Conservation (phyloP, 2,329 filamentous ascomycete species). For the Xylaria multiplex region DNA sequence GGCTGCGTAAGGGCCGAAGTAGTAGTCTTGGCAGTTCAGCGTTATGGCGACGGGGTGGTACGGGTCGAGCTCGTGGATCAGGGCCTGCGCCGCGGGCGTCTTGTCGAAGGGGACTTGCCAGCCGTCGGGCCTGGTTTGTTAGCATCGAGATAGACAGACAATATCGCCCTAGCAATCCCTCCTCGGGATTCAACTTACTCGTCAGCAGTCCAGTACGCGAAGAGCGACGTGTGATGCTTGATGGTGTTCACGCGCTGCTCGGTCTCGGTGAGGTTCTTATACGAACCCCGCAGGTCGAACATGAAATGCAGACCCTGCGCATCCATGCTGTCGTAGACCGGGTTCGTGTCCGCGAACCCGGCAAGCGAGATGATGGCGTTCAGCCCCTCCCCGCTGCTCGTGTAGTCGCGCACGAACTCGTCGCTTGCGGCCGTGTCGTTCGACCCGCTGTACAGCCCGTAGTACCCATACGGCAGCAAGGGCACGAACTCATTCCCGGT, state of each 20-base stretch:
- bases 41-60: slow-evolving; percentile 70
- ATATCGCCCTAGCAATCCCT: not conserved
- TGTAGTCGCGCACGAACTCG: slow-evolving; percentile 54
- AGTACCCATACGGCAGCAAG: slow-evolving; percentile 58
- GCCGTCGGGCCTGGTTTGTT: slow-evolving; percentile 59
- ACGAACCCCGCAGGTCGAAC: slow-evolving; percentile 58
- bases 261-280: slow-evolving; percentile 56
- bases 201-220: slow-evolving; percentile 59
- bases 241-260: slow-evolving; percentile 53
- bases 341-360: slow-evolving; percentile 51
- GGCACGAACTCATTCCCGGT: slow-evolving; percentile 53
- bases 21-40: slow-evolving; percentile 71
- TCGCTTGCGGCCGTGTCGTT: slow-evolving; percentile 40
- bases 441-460: slow-evolving; percentile 54
- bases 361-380: slow-evolving; percentile 59
- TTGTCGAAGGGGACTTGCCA: slow-evolving; percentile 63
- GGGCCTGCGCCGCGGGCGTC: slow-evolving; percentile 47
- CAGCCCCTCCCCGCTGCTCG: slow-evolving; percentile 52
- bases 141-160: not conserved
- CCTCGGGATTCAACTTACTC: slow-evolving; percentile 49
- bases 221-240: slow-evolving; percentile 54
- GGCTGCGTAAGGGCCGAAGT: slow-evolving; percentile 64
- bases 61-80: slow-evolving; percentile 63
- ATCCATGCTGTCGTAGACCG: slow-evolving; percentile 55
- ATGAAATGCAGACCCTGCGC: slow-evolving; percentile 53